Evolutionary conservation across 2,329 filamentous ascomycete genomes (phyloP).

Genomic region (Proliferodiscus dingleyae): DNA sequence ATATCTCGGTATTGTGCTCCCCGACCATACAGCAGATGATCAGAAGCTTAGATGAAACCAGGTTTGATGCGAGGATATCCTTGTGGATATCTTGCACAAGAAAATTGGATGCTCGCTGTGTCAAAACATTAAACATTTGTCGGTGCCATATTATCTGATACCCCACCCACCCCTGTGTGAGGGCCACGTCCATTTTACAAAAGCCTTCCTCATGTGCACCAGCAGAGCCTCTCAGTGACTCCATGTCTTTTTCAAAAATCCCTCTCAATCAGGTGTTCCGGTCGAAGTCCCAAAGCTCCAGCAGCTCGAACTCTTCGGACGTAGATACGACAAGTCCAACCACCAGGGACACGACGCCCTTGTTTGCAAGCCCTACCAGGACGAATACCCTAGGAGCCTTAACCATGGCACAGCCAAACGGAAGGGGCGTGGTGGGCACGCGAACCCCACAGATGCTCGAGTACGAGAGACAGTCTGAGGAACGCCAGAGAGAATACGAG

Average conservation of each 20-base stretch:
- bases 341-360: not conserved
- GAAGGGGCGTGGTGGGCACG: constrained; percentile 21
- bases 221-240: not conserved
- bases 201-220: not conserved
- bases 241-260: constrained; percentile 33
- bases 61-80: not conserved
- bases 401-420: constrained; percentile 2
- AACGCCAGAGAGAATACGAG: constrained; percentile 25
- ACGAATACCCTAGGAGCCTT: not conserved
- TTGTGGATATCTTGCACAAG: not conserved
- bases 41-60: not conserved
- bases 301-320: constrained; percentile 7
- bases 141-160: constrained; percentile 2
- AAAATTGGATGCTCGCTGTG: not conserved
- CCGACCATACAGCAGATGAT: not conserved
- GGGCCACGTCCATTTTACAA: not conserved
- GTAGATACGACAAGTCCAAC: not conserved
- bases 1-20: not conserved
- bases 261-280: constrained; percentile 22
- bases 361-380: not conserved
- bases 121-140: constrained; percentile 1
- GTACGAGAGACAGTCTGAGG: constrained; percentile 30
- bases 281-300: constrained; percentile 10
- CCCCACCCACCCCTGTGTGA: not conserved
- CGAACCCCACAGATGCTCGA: constrained; percentile 29